These are phyloP conservation scores for Wakefieldia striispora DNA, from an alignment of 768 basidiomycete genomes.

Conservation along the genomic window DNA sequence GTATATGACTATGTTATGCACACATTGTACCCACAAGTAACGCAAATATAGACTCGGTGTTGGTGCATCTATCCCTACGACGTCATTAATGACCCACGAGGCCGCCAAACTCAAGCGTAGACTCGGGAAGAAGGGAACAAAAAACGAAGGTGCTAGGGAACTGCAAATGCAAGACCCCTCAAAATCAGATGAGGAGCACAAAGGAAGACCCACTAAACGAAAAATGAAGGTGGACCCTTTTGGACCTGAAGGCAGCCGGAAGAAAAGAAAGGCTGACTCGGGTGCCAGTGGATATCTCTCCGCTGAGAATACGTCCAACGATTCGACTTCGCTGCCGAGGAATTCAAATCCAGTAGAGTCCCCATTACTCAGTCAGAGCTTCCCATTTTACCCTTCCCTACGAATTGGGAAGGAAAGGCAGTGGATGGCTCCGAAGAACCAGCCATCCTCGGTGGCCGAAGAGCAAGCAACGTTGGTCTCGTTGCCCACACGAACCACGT, in stretches of 20 bases:
- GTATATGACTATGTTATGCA: slow-evolving; percentile 34
- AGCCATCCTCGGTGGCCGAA: neutral
- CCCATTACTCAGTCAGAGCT: slow-evolving; percentile 12
- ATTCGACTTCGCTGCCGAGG: neutral
- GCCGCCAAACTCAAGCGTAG: slow-evolving; percentile 60
- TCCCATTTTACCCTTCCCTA: neutral
- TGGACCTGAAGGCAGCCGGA: slow-evolving; percentile 33
- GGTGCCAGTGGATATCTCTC: neutral
- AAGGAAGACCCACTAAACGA: slow-evolving; percentile 57
- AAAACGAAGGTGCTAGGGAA: slow-evolving; percentile 43
- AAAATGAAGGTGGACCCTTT: slow-evolving; percentile 62
- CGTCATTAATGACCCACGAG: slow-evolving; percentile 46
- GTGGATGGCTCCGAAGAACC: neutral
- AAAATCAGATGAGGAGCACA: slow-evolving; percentile 50
- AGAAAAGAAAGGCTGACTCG: slow-evolving; percentile 43
- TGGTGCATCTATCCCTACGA: slow-evolving; percentile 60
- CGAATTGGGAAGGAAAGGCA: slow-evolving; percentile 5
- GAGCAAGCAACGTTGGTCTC: slow-evolving; percentile 1
- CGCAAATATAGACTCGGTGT: slow-evolving; percentile 60
- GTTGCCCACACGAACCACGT: slow-evolving; percentile 7
- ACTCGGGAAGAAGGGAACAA: slow-evolving; percentile 50
- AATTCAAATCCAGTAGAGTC: neutral
- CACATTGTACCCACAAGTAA: slow-evolving; percentile 3
- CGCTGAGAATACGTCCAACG: neutral
- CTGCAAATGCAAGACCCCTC: slow-evolving; percentile 22